Conservation (phyloP, 2,329 filamentous ascomycete species). For the Alternaria sp. region DNA sequence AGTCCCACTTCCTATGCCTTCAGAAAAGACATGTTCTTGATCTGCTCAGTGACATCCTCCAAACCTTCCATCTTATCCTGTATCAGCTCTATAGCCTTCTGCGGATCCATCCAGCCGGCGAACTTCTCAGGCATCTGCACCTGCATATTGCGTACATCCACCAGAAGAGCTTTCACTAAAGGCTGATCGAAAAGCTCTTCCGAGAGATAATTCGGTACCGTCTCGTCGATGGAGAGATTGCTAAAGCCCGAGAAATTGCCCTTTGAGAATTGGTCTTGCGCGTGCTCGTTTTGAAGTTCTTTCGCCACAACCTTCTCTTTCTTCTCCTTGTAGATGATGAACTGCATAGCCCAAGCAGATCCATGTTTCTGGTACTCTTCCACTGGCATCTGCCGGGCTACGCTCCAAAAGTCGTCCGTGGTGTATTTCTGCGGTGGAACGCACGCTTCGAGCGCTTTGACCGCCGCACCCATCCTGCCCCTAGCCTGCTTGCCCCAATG, state of each 20-base stretch:
- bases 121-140: background rate
- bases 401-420: background rate
- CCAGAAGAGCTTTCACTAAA: background rate
- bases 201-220: background rate
- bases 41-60: background rate
- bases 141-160: background rate
- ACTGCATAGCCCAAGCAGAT: constrained; percentile 6
- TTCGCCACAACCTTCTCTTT: background rate
- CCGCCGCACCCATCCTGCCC: background rate
- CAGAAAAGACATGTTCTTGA: background rate
- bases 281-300: too few species aligned
- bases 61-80: background rate
- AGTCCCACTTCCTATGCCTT: background rate
- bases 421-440: background rate
- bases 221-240: background rate
- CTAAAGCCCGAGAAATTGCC: background rate
- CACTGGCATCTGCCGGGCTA: background rate
- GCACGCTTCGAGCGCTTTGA: background rate
- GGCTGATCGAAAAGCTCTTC: constrained; percentile 1
- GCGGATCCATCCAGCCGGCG: background rate
- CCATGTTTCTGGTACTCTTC: background rate
- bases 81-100: background rate
- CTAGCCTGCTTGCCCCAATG: background rate
- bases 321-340: background rate
- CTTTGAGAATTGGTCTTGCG: background rate